Conservation (phyloP, 768 basidiomycete species). For the Tricholoma bakamatsutake region DNA sequence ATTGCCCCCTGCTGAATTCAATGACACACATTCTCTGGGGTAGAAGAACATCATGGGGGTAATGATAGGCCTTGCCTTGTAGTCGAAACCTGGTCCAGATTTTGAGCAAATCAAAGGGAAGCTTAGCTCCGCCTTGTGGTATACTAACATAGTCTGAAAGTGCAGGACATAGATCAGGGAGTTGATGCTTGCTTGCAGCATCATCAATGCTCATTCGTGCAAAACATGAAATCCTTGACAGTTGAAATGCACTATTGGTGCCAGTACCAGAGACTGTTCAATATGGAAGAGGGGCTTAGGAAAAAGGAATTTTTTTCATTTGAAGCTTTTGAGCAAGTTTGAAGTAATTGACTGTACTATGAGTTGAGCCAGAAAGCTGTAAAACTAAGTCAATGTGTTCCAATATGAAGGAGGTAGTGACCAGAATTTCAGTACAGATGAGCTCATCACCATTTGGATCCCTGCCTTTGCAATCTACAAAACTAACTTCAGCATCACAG, state of each 20-base stretch:
- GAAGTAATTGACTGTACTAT: neutral
- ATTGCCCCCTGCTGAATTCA: too few relatives aligned
- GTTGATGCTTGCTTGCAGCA: neutral
- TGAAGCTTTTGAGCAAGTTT: neutral
- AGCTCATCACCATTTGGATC: neutral
- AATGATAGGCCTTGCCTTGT: neutral
- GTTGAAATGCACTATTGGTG: slow-evolving; percentile 6
- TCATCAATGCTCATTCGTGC: slow-evolving; percentile 2
- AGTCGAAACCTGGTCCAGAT: neutral
- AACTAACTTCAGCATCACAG: neutral
- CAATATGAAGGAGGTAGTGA: neutral
- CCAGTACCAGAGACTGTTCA: neutral
- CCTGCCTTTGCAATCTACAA: neutral
- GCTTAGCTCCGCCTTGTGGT: neutral
- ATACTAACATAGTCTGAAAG: neutral
- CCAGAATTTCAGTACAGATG: neutral
- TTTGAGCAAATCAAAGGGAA: slow-evolving; percentile 13
- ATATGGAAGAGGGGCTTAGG: neutral
- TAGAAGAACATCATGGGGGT: neutral
- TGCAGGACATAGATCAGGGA: slow-evolving; percentile 5
- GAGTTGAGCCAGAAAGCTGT: neutral
- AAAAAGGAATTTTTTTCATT: neutral
- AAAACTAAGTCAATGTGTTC: neutral
- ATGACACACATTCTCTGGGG: too few relatives aligned
- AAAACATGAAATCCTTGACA: slow-evolving; percentile 1